Evolutionary conservation across 2,329 filamentous ascomycete genomes (phyloP).

Genomic region (Monosporascus sp.): DNA sequence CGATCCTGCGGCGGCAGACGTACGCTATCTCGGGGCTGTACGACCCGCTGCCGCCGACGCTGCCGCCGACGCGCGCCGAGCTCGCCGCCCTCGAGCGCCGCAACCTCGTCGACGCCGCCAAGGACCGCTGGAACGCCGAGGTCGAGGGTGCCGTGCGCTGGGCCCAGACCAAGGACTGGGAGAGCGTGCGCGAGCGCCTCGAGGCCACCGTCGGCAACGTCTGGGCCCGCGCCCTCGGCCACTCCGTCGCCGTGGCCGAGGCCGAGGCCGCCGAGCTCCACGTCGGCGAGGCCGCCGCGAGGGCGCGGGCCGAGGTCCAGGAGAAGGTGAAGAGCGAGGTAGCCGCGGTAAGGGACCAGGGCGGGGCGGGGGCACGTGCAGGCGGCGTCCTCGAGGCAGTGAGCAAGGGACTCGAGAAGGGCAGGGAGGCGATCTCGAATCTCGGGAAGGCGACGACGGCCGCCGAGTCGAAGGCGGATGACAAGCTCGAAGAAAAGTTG

Average conservation of each 20-base stretch:
- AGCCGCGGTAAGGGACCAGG: slow-evolving; percentile 24
- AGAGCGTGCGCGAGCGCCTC: slow-evolving; percentile 51
- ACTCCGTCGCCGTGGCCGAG: slow-evolving; percentile 22
- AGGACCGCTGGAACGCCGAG: slow-evolving; percentile 75
- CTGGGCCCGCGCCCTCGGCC: slow-evolving; percentile 35
- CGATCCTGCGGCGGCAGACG: slow-evolving; percentile 51
- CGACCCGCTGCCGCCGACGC: slow-evolving; percentile 39
- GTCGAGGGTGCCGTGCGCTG: slow-evolving; percentile 60
- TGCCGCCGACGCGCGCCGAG: slow-evolving; percentile 46
- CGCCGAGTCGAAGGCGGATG: slow-evolving; percentile 31
- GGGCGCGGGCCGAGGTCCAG: slow-evolving; percentile 27
- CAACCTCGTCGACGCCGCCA: slow-evolving; percentile 59
- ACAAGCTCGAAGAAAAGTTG: slow-evolving; percentile 19
- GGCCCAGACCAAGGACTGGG: slow-evolving; percentile 63
- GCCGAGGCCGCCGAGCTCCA: slow-evolving; percentile 14
- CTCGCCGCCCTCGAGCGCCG: slow-evolving; percentile 46
- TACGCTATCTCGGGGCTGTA: slow-evolving; percentile 47
- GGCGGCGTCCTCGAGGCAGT: slow-evolving; percentile 31
- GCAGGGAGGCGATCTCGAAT: slow-evolving; percentile 27
- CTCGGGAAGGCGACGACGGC: slow-evolving; percentile 29
- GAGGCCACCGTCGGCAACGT: slow-evolving; percentile 44
- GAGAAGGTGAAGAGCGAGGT: slow-evolving; percentile 27
- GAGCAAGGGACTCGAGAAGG: slow-evolving; percentile 35
- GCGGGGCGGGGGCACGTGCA: slow-evolving; percentile 23
- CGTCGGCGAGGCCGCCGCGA: slow-evolving; percentile 18